A percentile compares a stretch with the other conserved stretches of the same genome.
These are phyloP conservation scores for Epichloe sibirici DNA, from an alignment of 2,329 filamentous ascomycete genomes.

Conservation along the genomic window DNA sequence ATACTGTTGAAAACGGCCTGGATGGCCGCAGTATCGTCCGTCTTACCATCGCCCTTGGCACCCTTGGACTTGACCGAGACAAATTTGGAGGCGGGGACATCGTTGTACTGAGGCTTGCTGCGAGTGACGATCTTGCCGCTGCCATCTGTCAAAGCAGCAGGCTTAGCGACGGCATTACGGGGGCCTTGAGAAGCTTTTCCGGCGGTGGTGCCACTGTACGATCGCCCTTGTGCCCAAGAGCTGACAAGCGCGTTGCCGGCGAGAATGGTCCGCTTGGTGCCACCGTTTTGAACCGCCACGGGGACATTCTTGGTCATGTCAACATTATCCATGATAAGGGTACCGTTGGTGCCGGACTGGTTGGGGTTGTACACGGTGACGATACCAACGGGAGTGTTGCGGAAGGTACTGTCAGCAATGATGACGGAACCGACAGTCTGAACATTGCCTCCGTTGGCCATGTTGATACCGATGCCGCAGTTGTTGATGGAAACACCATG, in stretches of 20 bases:
- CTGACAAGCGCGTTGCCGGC: conserved; percentile 55
- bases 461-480: conserved; percentile 65
- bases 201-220: conserved; percentile 42
- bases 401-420: conserved; percentile 68
- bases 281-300: conserved; percentile 50
- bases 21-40: conserved; percentile 78
- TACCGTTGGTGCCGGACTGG: conserved; percentile 60
- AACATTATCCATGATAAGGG: conserved; percentile 78
- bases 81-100: conserved; percentile 54
- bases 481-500: conserved; percentile 65
- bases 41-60: conserved; percentile 74
- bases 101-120: conserved; percentile 80
- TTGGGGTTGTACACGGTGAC: conserved; percentile 58
- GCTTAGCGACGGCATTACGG: conserved; percentile 46
- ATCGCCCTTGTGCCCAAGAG: conserved; percentile 70
- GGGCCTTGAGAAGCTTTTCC: conserved; percentile 47
- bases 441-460: conserved; percentile 48
- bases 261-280: conserved; percentile 49
- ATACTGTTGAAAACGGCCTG: conserved; percentile 64
- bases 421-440: conserved; percentile 81
- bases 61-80: conserved; percentile 72
- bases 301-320: conserved; percentile 61
- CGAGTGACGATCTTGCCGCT: conserved; percentile 65
- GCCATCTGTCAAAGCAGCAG: conserved; percentile 49
- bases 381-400: conserved; percentile 57